Conservation (phyloP, 179 eudicot genomes). For the Carnegiea gigantea region DNA sequence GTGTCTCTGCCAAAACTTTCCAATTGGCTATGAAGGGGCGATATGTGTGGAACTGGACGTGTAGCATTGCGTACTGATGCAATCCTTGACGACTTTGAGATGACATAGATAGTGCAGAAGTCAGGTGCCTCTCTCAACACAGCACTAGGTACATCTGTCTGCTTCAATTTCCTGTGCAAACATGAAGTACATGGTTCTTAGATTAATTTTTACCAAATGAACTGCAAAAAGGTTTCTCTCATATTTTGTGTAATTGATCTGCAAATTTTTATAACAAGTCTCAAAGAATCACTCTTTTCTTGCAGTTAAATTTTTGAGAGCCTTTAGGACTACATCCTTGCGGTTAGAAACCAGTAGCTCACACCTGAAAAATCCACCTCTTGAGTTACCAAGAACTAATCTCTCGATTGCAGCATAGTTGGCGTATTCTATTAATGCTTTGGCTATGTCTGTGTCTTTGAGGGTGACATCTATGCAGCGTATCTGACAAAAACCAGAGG, state of each 20-base stretch:
- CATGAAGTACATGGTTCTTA: background rate
- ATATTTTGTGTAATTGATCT: background rate
- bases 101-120: constrained; percentile 78
- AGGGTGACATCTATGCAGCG: constrained; percentile 67
- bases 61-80: constrained; percentile 33
- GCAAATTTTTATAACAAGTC: background rate
- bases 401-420: constrained; percentile 67
- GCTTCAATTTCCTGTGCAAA: constrained; percentile 35
- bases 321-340: background rate
- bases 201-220: background rate
- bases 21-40: constrained; percentile 42
- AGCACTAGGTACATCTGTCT: constrained; percentile 27
- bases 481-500: constrained; percentile 44
- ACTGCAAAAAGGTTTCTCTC: background rate
- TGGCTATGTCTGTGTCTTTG: constrained; percentile 65
- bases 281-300: background rate
- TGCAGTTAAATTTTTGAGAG: background rate
- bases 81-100: constrained; percentile 69
- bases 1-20: constrained; percentile 30
- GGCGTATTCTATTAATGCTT: constrained; percentile 66
- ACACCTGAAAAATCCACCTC: constrained; percentile 76
- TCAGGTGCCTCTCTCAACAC: constrained; percentile 71
- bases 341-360: background rate
- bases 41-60: constrained; percentile 37
- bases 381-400: constrained; percentile 75